Evolutionary conservation across 2,329 filamentous ascomycete species (phyloP).

Genomic region (Apiospora pterosperma): DNA sequence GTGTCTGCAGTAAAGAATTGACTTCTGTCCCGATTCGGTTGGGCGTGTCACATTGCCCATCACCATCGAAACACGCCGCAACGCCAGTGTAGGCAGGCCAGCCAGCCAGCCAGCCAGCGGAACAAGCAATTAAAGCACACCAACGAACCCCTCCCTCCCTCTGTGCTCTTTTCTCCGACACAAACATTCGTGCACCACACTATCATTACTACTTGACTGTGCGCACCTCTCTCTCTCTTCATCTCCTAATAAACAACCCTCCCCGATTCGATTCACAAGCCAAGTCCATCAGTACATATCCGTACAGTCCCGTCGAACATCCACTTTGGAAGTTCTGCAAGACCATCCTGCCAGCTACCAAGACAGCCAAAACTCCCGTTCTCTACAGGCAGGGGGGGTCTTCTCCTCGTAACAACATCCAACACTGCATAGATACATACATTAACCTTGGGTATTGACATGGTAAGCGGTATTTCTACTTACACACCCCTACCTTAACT

Average conservation of each 20-base stretch:
- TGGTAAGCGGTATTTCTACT: neutral
- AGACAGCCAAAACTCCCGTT: neutral
- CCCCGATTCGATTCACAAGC: neutral
- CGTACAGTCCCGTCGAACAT: neutral
- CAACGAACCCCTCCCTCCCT: slow-evolving; percentile 3
- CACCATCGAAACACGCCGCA: slow-evolving; percentile 4
- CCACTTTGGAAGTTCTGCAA: neutral
- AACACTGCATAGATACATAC: neutral
- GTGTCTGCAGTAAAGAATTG: slow-evolving; percentile 4
- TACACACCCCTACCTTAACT: neutral
- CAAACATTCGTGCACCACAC: neutral
- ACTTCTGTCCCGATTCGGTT: slow-evolving; percentile 5
- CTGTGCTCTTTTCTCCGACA: neutral
- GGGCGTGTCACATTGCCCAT: slow-evolving; percentile 3
- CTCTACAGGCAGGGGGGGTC: neutral
- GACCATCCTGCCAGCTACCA: neutral
- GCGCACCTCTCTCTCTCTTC: neutral
- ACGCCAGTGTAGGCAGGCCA: slow-evolving; percentile 4
- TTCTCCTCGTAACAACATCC: neutral
- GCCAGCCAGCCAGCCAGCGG: too few relatives aligned
- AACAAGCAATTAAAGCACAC: slow-evolving; percentile 5
- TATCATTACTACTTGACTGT: neutral
- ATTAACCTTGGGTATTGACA: neutral
- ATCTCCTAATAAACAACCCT: neutral
- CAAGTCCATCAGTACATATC: neutral